Evolutionary conservation across 2,329 filamentous ascomycete genomes (phyloP), one percentile per base, ranked within the genome.

Genomic region (Aspergillus costaricaensis): DNA sequence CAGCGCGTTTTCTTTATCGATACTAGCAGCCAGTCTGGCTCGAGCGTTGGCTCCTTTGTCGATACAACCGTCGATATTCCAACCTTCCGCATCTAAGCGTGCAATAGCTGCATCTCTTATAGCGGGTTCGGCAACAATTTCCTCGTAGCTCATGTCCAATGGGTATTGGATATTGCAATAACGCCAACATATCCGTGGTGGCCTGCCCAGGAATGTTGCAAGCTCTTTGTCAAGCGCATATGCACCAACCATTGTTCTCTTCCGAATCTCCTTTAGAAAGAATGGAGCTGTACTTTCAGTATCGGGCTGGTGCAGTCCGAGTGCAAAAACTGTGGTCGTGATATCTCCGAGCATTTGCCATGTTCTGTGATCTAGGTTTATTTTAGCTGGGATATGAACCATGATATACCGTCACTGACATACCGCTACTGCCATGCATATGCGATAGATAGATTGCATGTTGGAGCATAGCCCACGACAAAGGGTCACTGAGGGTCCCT

Each of bases 201-300:
- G 80, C 1, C 80, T 74, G 2, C 80, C 80, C 2, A 82, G 71
- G 38, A 81, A 80, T 2, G 81, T 76, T 0, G 79, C 76, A 2
- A 81, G 63, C 25, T 77, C 77, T 59, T 81, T 82, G 61, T 82
- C 80, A 0, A 75, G 72, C 0, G 75, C 74, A 56, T 80, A 82
- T 4, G 74, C 72, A 1, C 72, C 71, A 1, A 74, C 72, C 64
- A 81, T 79, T 1, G 70, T 67, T 2, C 72, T 67, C 38, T 72
- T 71, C 14, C 79, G 70, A 1, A 80, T 63, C 27, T 79, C 70
- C 0, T 61, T 56, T 0, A 81, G 59, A 17, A 79, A 80, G 2
- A 66, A 60, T 0, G 78, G 74, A 4, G 64, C 21, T 68, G 21
- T 19, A 5, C 17, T 19, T 12, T 59, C 57, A 1, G 25, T 15